Evolutionary conservation across 257 asterid species (phyloP).

Genomic region (Solanum paucissectum): DNA sequence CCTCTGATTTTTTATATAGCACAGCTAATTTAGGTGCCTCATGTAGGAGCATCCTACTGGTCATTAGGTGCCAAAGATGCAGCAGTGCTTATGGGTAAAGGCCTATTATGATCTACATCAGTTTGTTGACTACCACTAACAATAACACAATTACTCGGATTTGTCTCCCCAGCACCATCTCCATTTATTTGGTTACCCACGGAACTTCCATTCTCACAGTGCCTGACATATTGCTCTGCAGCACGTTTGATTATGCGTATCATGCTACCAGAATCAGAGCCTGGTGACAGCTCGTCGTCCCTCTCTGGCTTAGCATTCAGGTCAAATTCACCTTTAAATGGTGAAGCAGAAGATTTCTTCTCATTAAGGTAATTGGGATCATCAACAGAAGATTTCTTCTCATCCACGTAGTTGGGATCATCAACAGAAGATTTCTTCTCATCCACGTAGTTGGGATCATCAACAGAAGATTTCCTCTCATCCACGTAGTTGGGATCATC

Average conservation of each 20-base stretch:
- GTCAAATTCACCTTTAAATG: constrained; percentile 66
- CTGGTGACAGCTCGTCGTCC: constrained; percentile 56
- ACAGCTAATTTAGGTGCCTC: background rate
- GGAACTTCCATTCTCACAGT: constrained; percentile 18
- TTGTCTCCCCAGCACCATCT: constrained; percentile 18
- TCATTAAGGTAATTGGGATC: constrained; percentile 6
- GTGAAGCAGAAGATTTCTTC: constrained; percentile 17
- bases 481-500: background rate
- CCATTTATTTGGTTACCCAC: constrained; percentile 14
- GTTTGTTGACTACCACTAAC: background rate
- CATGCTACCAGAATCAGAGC: constrained; percentile 23
- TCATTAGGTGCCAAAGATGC: constrained; percentile 2
- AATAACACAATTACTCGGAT: background rate
- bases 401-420: background rate
- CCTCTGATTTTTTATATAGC: background rate
- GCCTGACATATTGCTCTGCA: constrained; percentile 21
- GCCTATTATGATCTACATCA: background rate
- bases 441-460: background rate
- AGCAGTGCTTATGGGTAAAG: background rate
- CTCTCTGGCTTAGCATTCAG: constrained; percentile 81
- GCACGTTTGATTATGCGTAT: constrained; percentile 5
- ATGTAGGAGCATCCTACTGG: background rate
- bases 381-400: background rate
- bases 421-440: background rate
- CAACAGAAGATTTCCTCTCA: background rate